phyloP scores from a whole-genome alignment of 805 yeast species.

The Barnettozyma populi region DNA sequence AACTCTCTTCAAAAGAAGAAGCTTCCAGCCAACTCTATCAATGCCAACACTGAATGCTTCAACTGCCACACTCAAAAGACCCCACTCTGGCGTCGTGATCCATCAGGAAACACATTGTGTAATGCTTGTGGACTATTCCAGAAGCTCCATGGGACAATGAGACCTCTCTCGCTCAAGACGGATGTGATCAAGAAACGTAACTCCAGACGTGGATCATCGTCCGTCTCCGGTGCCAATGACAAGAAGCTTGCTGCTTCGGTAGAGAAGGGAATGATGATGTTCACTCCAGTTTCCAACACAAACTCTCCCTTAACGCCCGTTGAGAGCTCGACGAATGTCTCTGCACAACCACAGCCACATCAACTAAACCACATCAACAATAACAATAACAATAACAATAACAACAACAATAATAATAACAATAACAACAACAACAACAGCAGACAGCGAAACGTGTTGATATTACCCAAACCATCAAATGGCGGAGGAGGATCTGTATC shows the following conservation, averaged over 20 bases:
- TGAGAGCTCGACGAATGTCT: conserved; percentile 1
- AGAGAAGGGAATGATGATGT: conserved; percentile 19
- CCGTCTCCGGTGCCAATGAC: conserved; percentile 11
- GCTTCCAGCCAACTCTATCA: conserved; percentile 13
- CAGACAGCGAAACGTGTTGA: conserved; percentile 24
- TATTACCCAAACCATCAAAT: conserved; percentile 24
- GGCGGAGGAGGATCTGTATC: neutral
- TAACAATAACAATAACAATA: conserved; percentile 1
- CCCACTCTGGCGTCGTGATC: conserved; percentile 90
- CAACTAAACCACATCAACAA: neutral
- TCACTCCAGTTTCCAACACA: conserved; percentile 21
- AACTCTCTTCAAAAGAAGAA: conserved; percentile 21
- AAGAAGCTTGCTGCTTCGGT: conserved; percentile 14
- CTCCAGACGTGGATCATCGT: conserved; percentile 23
- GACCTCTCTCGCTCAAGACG: conserved; percentile 85
- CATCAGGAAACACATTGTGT: conserved; percentile 85
- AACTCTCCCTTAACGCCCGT: conserved; percentile 18
- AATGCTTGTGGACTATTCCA: conserved; percentile 93
- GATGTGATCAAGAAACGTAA: conserved; percentile 83
- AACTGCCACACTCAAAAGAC: conserved; percentile 89
- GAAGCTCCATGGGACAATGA: conserved; percentile 85
- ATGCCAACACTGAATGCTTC: conserved; percentile 47
- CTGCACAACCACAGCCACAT: neutral
- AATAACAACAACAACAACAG: neutral
- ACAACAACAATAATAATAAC: too few relatives aligned